Evolutionary conservation across 257 asterid genomes (phyloP).

Genomic region (Jaltomata sinuosa): DNA sequence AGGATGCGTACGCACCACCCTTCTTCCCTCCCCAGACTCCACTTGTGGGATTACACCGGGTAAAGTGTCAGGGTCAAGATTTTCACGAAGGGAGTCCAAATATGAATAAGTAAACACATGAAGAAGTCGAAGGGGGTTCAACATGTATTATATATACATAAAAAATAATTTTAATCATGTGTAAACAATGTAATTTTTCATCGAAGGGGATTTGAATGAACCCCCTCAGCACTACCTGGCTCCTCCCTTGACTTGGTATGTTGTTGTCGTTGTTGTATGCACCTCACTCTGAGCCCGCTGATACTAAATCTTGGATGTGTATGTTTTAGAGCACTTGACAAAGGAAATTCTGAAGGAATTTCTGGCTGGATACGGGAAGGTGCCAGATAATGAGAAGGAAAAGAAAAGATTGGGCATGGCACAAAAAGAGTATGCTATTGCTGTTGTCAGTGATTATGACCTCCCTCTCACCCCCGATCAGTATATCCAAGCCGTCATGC

Average conservation of each 20-base stretch:
- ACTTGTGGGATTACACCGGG: neutral
- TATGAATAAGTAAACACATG: no score
- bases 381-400: constrained; percentile 63
- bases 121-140: no score
- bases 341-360: constrained; percentile 53
- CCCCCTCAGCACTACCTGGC: no score
- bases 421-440: constrained; percentile 32
- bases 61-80: no score
- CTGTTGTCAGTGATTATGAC: constrained; percentile 54
- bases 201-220: no score
- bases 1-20: neutral
- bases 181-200: no score
- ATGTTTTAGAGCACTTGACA: constrained; percentile 54
- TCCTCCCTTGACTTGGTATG: no score
- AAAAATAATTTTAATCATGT: no score
- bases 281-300: neutral
- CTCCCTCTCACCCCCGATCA: constrained; percentile 72
- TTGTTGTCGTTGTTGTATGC: neutral
- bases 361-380: constrained; percentile 60
- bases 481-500: constrained; percentile 40
- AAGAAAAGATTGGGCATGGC: constrained; percentile 61
- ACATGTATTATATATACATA: no score
- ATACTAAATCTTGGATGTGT: neutral
- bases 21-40: neutral
- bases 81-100: no score